Percentiles rank a stretch among this genome's conserved stretches.
Conservation (phyloP, 2,329 filamentous ascomycete species). For the Aspergillus latus region DNA sequence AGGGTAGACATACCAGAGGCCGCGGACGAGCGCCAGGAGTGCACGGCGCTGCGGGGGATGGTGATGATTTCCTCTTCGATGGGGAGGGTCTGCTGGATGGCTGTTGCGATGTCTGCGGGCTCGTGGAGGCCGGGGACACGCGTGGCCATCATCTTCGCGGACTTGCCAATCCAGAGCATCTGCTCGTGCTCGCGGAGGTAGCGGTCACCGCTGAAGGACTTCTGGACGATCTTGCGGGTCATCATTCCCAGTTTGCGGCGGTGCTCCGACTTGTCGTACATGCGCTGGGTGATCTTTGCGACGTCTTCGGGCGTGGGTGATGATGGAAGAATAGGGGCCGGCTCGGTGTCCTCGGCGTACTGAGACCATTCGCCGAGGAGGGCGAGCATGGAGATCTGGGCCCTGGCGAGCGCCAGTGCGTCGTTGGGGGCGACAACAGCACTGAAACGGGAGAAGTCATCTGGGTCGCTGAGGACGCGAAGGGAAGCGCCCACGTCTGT, state of each 20-base stretch:
- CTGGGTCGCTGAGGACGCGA: constrained; percentile 42
- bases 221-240: constrained; percentile 58
- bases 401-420: constrained; percentile 58
- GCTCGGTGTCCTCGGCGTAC: constrained; percentile 55
- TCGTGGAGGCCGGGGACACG: constrained; percentile 26
- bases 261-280: constrained; percentile 61
- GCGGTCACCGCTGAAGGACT: constrained; percentile 59
- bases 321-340: constrained; percentile 47
- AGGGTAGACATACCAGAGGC: constrained; percentile 33
- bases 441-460: constrained; percentile 55
- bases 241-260: constrained; percentile 60
- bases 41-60: constrained; percentile 34
- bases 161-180: constrained; percentile 55
- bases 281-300: constrained; percentile 54
- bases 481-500: constrained; percentile 45
- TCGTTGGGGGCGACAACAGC: constrained; percentile 66
- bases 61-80: constrained; percentile 40
- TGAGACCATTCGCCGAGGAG: constrained; percentile 62
- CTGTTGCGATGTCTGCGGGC: constrained; percentile 27
- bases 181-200: constrained; percentile 64
- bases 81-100: constrained; percentile 24
- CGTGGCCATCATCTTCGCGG: constrained; percentile 34
- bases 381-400: constrained; percentile 62
- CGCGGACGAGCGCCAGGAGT: constrained; percentile 39
- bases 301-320: constrained; percentile 54